phyloP scores from a whole-genome alignment of 2,329 filamentous ascomycete genomes.

The Fusarium haematococcum region DNA sequence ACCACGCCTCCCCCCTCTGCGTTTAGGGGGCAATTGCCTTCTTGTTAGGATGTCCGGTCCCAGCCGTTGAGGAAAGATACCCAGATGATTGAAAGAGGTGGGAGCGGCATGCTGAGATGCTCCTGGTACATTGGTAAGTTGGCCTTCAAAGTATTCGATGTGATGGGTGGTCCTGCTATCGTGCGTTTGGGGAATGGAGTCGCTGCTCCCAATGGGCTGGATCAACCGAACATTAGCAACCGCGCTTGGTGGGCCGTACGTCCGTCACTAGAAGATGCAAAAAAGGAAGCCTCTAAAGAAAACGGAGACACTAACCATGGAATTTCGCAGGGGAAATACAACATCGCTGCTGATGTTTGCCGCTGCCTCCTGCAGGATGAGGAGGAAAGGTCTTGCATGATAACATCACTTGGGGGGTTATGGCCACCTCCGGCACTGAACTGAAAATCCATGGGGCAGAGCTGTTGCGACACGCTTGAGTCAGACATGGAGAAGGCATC shows the following conservation, averaged over 20 bases:
- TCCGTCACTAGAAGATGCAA: accelerated
- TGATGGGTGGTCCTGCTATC: neutral
- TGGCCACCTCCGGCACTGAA: neutral
- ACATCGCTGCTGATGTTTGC: neutral
- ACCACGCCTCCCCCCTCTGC: neutral
- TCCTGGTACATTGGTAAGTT: neutral
- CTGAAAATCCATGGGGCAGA: neutral
- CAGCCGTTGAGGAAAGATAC: neutral
- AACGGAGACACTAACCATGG: neutral
- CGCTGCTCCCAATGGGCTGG: neutral
- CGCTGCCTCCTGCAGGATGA: neutral
- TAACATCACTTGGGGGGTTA: neutral
- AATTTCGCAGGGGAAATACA: neutral
- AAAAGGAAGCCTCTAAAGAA: neutral
- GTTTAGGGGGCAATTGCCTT: neutral
- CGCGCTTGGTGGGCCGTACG: neutral
- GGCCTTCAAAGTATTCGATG: no score
- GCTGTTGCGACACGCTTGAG: neutral
- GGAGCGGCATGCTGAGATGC: neutral
- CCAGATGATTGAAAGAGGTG: neutral
- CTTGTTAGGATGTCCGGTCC: neutral
- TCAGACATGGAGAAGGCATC: neutral
- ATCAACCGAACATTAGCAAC: neutral
- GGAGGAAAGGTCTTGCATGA: neutral
- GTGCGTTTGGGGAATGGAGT: neutral